Evolutionary conservation across 2,329 filamentous ascomycete genomes (phyloP).

Genomic region (Cladosporium sp.): DNA sequence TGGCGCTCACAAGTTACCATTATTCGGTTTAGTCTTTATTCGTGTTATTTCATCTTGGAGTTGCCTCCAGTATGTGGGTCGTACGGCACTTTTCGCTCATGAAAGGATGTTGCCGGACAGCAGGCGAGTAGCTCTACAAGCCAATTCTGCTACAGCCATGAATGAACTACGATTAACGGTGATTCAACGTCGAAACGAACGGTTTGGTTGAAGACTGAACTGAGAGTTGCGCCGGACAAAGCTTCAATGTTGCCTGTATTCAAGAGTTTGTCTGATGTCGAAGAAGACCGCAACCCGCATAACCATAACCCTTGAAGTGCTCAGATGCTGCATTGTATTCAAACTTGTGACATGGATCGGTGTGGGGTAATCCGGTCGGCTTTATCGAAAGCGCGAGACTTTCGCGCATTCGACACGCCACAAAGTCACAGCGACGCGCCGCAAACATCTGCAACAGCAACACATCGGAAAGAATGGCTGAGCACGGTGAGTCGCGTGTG

Average conservation of each 20-base stretch:
- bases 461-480: neutral
- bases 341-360: neutral
- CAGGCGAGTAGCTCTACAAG: too few species aligned
- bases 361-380: neutral
- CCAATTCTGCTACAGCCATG: too few species aligned
- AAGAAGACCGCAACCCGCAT: neutral
- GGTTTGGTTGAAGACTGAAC: neutral
- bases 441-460: neutral
- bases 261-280: neutral
- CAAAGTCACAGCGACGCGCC: neutral
- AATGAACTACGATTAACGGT: neutral
- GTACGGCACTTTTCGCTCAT: neutral
- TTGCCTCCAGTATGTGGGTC: neutral
- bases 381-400: neutral
- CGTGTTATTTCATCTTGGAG: neutral
- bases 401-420: neutral
- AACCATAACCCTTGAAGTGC: neutral
- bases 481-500: neutral
- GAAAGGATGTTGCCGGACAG: neutral
- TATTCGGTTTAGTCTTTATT: neutral
- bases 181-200: neutral
- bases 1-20: neutral
- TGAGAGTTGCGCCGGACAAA: neutral
- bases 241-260: neutral
- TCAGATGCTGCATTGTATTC: neutral